Evolutionary conservation across 1,284 basidiomycete species (phyloP), one percentile per base, ranked within the genome.

Genomic region (Hypsizygus ulmarius): DNA sequence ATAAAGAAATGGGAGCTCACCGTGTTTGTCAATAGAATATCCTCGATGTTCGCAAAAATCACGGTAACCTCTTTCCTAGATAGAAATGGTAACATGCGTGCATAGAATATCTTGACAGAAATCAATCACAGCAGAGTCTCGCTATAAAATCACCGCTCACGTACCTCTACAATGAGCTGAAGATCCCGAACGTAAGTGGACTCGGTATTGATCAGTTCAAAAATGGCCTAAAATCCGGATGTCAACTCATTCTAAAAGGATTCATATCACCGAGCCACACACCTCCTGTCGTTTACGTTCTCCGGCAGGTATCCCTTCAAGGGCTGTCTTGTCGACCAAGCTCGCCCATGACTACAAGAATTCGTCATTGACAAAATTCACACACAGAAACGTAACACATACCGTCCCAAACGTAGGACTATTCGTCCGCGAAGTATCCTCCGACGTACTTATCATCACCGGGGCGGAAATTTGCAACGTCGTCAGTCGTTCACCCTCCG

Each of bases 31-130:
- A 96, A 69, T 6, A 96, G 72, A 46, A 96, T 86, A 56, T 95
- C 93, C 61, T 97, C 94, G 21, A 97, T 78, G 59, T 97, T 97
- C 11, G 90, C 90, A 62, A 98, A 98, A 27, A 98, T 85, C 39
- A 89, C 89, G 0, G 79, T 84, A 12, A 86, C 76, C 2, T 89
- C 90, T 62, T 91, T 91, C 45, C 77, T 74, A 11, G 89, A 85
- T n/a, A 97, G 71, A 16, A 90, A 61, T 0, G 78, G 69, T 39
- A 95, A 68, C 66, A 97, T 73, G 51, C 79, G 82, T 1, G 84
- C 83, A 69, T 94, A 97, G 68, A 96, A 98, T 11, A 89, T 67
- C 68, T 71, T 40, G 32, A 42, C 32, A n/a, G 9, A 32, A 38
- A 39, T 45, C 40, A 47, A 41, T 30, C 3, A 21, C 18, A 14